Percentiles rank a stretch among this genome's conserved stretches.
Conservation (phyloP, 768 basidiomycete species). For the Hemileccinum rubropunctum region DNA sequence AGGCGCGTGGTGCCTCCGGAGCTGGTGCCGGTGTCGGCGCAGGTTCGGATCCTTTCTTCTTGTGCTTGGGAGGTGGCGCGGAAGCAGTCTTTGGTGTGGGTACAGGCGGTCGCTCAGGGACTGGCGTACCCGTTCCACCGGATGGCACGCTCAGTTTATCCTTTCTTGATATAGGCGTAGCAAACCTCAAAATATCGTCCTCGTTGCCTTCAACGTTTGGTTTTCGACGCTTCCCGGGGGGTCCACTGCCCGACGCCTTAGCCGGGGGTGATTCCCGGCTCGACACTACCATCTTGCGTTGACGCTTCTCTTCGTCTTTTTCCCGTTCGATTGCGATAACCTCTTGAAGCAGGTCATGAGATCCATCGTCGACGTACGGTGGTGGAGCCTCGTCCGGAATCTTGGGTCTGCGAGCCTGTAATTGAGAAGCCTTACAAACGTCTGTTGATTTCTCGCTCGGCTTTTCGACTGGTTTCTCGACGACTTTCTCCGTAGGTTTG, state of each 20-base stretch:
- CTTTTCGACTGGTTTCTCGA: slow-evolving; percentile 28
- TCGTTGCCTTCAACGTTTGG: slow-evolving; percentile 44
- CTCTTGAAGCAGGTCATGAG: slow-evolving; percentile 76
- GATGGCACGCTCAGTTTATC: slow-evolving; percentile 30
- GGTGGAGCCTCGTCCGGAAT: slow-evolving; percentile 50
- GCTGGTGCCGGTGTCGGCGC: slow-evolving; percentile 15
- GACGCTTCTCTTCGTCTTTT: slow-evolving; percentile 53
- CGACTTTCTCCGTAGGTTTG: slow-evolving; percentile 33
- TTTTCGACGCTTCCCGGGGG: slow-evolving; percentile 60
- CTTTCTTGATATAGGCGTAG: slow-evolving; percentile 58
- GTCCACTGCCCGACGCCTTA: slow-evolving; percentile 37
- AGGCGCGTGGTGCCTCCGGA: slow-evolving; percentile 35
- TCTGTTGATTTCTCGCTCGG: slow-evolving; percentile 26
- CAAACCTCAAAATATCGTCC: slow-evolving; percentile 59
- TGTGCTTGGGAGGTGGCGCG: slow-evolving; percentile 34
- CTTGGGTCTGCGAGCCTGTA: slow-evolving; percentile 43
- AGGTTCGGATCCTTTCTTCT: slow-evolving; percentile 41
- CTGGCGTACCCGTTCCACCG: slow-evolving; percentile 43
- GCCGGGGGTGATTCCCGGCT: slow-evolving; percentile 36
- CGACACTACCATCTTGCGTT: slow-evolving; percentile 41
- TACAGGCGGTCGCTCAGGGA: slow-evolving; percentile 31
- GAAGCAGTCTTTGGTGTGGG: slow-evolving; percentile 25
- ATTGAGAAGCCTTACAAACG: slow-evolving; percentile 37
- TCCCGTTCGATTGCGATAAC: slow-evolving; percentile 77
- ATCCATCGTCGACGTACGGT: slow-evolving; percentile 76